phyloP scores from a whole-genome alignment of 768 basidiomycete species.

The Russula abietina region DNA sequence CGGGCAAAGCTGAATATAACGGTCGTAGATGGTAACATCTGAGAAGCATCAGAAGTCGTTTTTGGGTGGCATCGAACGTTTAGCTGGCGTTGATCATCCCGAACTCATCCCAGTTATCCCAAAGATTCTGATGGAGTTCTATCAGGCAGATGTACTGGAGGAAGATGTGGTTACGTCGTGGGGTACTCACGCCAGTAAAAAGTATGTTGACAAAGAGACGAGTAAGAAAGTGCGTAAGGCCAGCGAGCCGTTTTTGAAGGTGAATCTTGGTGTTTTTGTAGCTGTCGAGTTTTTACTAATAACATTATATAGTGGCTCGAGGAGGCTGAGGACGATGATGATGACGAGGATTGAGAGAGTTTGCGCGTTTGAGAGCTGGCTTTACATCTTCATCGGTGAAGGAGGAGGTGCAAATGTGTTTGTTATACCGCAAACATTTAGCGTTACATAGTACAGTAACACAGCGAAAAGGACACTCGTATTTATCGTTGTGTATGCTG shows the following conservation, averaged over 20 bases:
- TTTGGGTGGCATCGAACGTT: conserved; percentile 87
- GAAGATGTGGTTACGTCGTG: conserved; percentile 87
- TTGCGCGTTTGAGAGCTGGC: background rate
- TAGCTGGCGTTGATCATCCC: conserved; percentile 69
- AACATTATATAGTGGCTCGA: conserved; percentile 66
- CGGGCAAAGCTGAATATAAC: background rate
- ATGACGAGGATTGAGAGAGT: conserved; percentile 39
- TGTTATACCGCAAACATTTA: too few relatives aligned
- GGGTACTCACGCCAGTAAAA: conserved; percentile 96
- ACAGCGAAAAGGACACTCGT: too few relatives aligned
- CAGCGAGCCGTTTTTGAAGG: conserved; percentile 91
- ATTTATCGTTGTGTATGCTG: conserved; percentile 67
- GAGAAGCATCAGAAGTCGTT: conserved; percentile 96
- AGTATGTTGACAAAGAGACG: conserved; percentile 91
- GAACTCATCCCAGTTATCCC: conserved; percentile 68
- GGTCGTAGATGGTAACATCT: conserved; percentile 69
- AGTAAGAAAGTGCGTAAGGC: conserved; percentile 96
- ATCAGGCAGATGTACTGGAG: conserved; percentile 87
- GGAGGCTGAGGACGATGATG: conserved; percentile 73
- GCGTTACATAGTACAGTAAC: too few relatives aligned
- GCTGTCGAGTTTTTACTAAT: conserved; percentile 1
- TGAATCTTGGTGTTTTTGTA: conserved; percentile 30
- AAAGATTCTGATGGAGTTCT: conserved; percentile 90
- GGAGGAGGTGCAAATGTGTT: too few relatives aligned
- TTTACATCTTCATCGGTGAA: too few relatives aligned